phyloP scores from a whole-genome alignment of 768 basidiomycete species.

The Omphalotus guepiniiformis region DNA sequence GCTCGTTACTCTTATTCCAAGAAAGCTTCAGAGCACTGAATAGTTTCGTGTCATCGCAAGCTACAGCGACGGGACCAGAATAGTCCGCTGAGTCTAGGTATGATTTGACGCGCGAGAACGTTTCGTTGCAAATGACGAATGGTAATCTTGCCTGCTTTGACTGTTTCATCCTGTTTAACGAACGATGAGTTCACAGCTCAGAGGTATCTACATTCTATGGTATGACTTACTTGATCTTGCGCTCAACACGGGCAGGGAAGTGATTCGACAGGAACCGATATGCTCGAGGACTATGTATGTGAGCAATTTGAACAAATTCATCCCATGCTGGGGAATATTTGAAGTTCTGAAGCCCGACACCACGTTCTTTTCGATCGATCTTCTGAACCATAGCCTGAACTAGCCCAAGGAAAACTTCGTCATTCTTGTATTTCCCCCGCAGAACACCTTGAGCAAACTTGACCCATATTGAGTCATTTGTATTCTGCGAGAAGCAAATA shows the following conservation, averaged over 20 bases:
- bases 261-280: constrained; percentile 21
- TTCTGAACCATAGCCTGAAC: constrained; percentile 25
- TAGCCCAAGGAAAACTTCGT: constrained; percentile 23
- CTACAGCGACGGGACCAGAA: constrained; percentile 21
- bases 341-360: constrained; percentile 31
- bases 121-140: not conserved
- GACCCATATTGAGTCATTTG: not conserved
- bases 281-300: constrained; percentile 22
- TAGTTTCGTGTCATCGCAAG: constrained; percentile 35
- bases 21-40: constrained; percentile 18
- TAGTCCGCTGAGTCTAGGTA: constrained; percentile 8
- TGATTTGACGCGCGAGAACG: not conserved
- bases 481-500: too few relatives aligned
- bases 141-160: not conserved
- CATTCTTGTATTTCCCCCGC: constrained; percentile 20
- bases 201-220: too few relatives aligned
- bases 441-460: constrained; percentile 14
- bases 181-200: too few relatives aligned
- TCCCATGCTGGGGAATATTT: constrained; percentile 26
- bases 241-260: constrained; percentile 13
- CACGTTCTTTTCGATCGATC: constrained; percentile 21
- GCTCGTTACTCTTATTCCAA: constrained; percentile 17
- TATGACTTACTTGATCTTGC: constrained; percentile 16
- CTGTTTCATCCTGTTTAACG: too few relatives aligned
- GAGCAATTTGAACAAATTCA: constrained; percentile 25